Conservation (phyloP, 2,329 filamentous ascomycete genomes). For the Kalaharituber pfeilii region DNA sequence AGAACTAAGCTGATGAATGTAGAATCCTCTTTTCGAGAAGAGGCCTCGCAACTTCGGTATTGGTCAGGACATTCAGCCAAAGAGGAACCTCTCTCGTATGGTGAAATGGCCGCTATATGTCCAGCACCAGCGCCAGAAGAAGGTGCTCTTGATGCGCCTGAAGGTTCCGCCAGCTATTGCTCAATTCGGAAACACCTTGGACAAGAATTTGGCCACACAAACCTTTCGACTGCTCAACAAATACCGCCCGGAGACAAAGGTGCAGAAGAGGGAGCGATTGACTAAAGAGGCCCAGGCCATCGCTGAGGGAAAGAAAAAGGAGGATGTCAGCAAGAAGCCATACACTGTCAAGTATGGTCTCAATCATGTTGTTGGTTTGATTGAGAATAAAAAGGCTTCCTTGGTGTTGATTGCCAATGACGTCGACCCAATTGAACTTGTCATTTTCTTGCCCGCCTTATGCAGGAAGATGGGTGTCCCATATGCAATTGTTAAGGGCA, state of each 20-base stretch:
- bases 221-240: constrained; percentile 99
- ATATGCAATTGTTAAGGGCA: constrained; percentile 99
- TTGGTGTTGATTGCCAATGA: constrained; percentile 98
- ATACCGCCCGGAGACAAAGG: constrained; percentile 98
- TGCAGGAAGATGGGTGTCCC: constrained; percentile 99
- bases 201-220: constrained; percentile 92
- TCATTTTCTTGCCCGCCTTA: constrained; percentile 95
- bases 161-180: constrained; percentile 96
- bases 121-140: constrained; percentile 82
- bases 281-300: constrained; percentile 95
- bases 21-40: constrained; percentile 99
- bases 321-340: constrained; percentile 99
- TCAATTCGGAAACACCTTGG: constrained; percentile 94
- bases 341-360: constrained; percentile 99
- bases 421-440: constrained; percentile 97
- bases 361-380: constrained; percentile 94
- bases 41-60: constrained; percentile 94
- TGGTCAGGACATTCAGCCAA: constrained; percentile 95
- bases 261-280: constrained; percentile 99
- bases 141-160: constrained; percentile 69
- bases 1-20: too few relatives aligned
- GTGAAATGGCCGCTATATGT: constrained; percentile 99
- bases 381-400: constrained; percentile 99
- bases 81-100: constrained; percentile 91
- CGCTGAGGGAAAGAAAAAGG: constrained; percentile 99